Evolutionary conservation across 1,284 basidiomycete species (phyloP).

Genomic region (Fomitopsis pinicola): DNA sequence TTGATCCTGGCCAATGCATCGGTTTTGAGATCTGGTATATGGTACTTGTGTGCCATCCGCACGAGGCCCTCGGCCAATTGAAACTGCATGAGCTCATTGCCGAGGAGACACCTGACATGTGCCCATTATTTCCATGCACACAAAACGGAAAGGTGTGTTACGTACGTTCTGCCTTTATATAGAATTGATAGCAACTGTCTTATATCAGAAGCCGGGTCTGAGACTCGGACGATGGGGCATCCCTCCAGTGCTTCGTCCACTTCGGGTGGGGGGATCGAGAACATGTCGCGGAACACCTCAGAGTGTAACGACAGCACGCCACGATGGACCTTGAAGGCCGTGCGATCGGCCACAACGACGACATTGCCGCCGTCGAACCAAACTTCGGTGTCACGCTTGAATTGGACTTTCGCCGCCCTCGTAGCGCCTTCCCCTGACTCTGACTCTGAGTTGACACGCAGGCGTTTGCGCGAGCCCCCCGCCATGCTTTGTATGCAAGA

Average conservation of each 20-base stretch:
- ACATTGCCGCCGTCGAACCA: slow-evolving; percentile 27
- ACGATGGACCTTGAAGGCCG: slow-evolving; percentile 21
- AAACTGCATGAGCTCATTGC: slow-evolving; percentile 46
- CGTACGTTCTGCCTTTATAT: slow-evolving; percentile 16
- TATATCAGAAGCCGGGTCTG: slow-evolving; percentile 17
- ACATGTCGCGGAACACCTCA: slow-evolving; percentile 23
- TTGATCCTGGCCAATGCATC: slow-evolving; percentile 17
- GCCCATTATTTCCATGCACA: background rate
- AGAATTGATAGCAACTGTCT: slow-evolving; percentile 14
- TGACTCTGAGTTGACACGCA: background rate
- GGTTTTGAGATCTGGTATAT: slow-evolving; percentile 14
- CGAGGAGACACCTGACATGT: background rate
- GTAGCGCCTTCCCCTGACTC: background rate
- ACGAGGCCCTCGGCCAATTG: background rate
- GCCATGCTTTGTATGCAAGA: too few species aligned
- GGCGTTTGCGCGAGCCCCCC: too few species aligned
- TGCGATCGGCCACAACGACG: slow-evolving; percentile 18
- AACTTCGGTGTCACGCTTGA: slow-evolving; percentile 15
- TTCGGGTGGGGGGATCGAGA: slow-evolving; percentile 17
- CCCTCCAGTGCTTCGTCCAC: slow-evolving; percentile 16
- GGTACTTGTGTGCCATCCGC: slow-evolving; percentile 8
- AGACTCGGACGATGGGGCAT: slow-evolving; percentile 19
- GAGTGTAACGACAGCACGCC: slow-evolving; percentile 21
- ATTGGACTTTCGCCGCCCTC: background rate
- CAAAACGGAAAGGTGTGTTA: too few species aligned